These are phyloP conservation scores for Circinella umbellata DNA, from an alignment of 371 early-diverging fungal genomes.

Conservation along the genomic window DNA sequence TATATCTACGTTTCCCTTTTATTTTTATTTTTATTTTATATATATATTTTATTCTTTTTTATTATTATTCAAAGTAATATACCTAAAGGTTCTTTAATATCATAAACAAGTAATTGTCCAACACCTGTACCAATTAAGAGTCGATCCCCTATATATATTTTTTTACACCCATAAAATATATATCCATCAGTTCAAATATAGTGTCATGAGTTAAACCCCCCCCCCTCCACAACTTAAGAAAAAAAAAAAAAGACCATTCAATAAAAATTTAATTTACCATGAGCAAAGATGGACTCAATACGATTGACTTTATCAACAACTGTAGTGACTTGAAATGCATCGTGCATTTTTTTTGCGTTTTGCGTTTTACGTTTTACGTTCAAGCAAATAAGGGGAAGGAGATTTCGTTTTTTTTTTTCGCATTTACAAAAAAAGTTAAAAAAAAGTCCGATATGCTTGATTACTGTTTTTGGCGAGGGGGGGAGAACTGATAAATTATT, in stretches of 20 bases:
- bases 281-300: conserved; percentile 70
- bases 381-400: not conserved
- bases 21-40: no score
- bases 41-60: no score
- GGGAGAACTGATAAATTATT: no score
- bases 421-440: no score
- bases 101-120: conserved; percentile 75
- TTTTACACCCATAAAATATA: not conserved
- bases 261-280: conserved; percentile 42
- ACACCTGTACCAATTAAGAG: conserved; percentile 74
- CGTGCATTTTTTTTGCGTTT: conserved; percentile 52
- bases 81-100: conserved; percentile 69
- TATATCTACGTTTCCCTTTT: not conserved
- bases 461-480: no score
- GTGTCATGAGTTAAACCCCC: no score
- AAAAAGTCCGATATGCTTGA: no score
- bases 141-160: conserved; percentile 58
- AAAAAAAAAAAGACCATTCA: no score
- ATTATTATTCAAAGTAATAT: conserved; percentile 11
- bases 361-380: not conserved
- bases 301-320: conserved; percentile 67
- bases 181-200: not conserved
- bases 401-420: no score
- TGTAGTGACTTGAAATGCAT: conserved; percentile 71
- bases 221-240: no score